A percentile compares a stretch with the other conserved stretches of the same genome.
Evolutionary conservation across 2,329 filamentous ascomycete genomes (phyloP).

Genomic region (Penicillium sp.): DNA sequence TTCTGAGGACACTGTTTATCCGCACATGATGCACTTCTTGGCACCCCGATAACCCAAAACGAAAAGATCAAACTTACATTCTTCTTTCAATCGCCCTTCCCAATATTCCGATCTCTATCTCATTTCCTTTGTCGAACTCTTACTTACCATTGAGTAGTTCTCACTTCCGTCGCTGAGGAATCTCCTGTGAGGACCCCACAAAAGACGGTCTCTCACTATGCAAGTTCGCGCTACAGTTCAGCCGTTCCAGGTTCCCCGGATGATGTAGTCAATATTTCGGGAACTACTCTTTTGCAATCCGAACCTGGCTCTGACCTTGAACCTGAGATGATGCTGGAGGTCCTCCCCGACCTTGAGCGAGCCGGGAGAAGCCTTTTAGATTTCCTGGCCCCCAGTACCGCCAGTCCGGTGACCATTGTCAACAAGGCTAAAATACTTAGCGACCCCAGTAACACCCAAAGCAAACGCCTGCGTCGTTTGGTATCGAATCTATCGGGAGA

Average conservation of each 20-base stretch:
- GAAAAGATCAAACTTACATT: background rate
- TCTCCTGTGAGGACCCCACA: conserved; percentile 19
- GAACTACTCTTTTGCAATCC: conserved; percentile 38
- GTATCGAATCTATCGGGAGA: conserved; percentile 31
- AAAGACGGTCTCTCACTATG: conserved; percentile 18
- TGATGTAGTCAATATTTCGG: conserved; percentile 39
- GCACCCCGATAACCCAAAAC: background rate
- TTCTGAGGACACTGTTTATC: conserved; percentile 6
- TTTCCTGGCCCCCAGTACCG: conserved; percentile 38
- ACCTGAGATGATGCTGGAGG: conserved; percentile 42
- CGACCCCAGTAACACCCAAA: conserved; percentile 34
- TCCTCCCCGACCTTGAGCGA: conserved; percentile 44
- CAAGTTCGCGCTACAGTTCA: conserved; percentile 6
- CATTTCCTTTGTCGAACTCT: conserved; percentile 4
- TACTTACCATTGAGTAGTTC: conserved; percentile 14
- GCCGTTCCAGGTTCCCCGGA: conserved; percentile 33
- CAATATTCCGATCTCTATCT: background rate
- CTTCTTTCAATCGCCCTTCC: background rate
- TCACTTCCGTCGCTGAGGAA: conserved; percentile 27
- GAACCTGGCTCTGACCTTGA: conserved; percentile 40
- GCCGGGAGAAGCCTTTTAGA: conserved; percentile 42
- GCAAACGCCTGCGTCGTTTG: conserved; percentile 32
- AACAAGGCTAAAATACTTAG: conserved; percentile 36
- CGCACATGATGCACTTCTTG: background rate
- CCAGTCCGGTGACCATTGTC: conserved; percentile 32